A percentile compares a stretch with the other conserved stretches of the same genome.
These are phyloP conservation scores for Candida sojae DNA, from an alignment of 1,139 yeast species.

Conservation along the genomic window DNA sequence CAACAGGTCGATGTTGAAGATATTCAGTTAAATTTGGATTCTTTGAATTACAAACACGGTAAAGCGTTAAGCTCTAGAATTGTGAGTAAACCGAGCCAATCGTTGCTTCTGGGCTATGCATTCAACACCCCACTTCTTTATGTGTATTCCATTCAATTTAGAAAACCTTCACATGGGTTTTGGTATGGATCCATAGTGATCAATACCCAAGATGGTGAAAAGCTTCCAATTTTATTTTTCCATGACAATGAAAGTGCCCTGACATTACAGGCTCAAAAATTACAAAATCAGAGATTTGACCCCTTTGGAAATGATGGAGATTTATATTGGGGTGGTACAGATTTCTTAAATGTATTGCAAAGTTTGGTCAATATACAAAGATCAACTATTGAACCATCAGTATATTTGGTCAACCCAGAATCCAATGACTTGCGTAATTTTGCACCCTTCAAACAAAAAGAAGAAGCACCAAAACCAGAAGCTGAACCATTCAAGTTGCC, in stretches of 20 bases:
- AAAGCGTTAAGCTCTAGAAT: slow-evolving; percentile 19
- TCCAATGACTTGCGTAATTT: slow-evolving; percentile 77
- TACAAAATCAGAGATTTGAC: slow-evolving; percentile 65
- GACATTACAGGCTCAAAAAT: slow-evolving; percentile 59
- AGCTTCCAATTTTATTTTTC: slow-evolving; percentile 81
- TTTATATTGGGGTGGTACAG: slow-evolving; percentile 90
- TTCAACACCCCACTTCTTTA: slow-evolving; percentile 62
- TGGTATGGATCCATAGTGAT: slow-evolving; percentile 89
- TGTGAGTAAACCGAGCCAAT: slow-evolving; percentile 53
- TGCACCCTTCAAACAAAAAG: slow-evolving; percentile 49
- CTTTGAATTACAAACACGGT: slow-evolving; percentile 16
- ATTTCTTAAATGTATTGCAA: slow-evolving; percentile 60
- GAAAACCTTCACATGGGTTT: slow-evolving; percentile 84
- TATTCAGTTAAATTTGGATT: slow-evolving; percentile 22
- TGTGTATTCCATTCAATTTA: slow-evolving; percentile 75
- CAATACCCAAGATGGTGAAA: slow-evolving; percentile 69
- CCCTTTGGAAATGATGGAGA: slow-evolving; percentile 68
- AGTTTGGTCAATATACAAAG: slow-evolving; percentile 61
- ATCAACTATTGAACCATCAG: slow-evolving; percentile 70
- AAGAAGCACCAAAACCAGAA: slow-evolving; percentile 20
- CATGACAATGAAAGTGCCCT: slow-evolving; percentile 88
- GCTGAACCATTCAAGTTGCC: slow-evolving; percentile 26
- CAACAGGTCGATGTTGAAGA: slow-evolving; percentile 53
- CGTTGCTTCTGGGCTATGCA: slow-evolving; percentile 61
- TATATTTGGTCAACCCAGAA: slow-evolving; percentile 78